phyloP scores from a whole-genome alignment of 768 basidiomycete genomes.

The Tulasnella sp. region DNA sequence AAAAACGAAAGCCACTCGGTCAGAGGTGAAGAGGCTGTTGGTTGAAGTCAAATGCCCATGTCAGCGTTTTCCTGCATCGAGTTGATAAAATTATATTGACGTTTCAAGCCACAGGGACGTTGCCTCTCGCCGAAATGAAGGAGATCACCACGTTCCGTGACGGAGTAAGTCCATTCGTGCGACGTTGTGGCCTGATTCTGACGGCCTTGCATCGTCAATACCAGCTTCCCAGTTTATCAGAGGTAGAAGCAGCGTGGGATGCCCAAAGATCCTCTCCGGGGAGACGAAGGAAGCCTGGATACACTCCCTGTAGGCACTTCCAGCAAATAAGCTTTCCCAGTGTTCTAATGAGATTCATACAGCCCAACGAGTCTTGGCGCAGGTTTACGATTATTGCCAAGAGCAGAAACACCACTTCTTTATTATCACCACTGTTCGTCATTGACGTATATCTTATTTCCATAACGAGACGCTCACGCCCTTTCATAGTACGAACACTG shows the following conservation, averaged over 20 bases:
- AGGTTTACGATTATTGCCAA: not conserved
- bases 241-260: too few species aligned
- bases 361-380: not conserved
- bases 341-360: not conserved
- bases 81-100: too few species aligned
- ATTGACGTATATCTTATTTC: too few species aligned
- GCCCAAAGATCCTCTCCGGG: too few species aligned
- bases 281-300: too few species aligned
- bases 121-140: not conserved
- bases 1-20: not conserved
- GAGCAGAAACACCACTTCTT: not conserved
- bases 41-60: constrained; percentile 2
- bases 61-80: not conserved
- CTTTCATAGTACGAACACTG: not conserved
- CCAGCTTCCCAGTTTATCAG: not conserved
- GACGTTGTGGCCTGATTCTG: too few species aligned
- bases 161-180: too few species aligned
- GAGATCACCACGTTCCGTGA: not conserved
- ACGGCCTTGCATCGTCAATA: too few species aligned
- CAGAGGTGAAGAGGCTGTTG: not conserved
- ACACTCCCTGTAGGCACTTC: too few species aligned
- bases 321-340: too few species aligned
- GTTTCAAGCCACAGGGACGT: not conserved
- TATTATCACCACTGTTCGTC: not conserved
- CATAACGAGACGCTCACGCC: too few species aligned